These are phyloP conservation scores for Goffeauzyma gilvescens DNA, from an alignment of 768 basidiomycete genomes.

Conservation along the genomic window DNA sequence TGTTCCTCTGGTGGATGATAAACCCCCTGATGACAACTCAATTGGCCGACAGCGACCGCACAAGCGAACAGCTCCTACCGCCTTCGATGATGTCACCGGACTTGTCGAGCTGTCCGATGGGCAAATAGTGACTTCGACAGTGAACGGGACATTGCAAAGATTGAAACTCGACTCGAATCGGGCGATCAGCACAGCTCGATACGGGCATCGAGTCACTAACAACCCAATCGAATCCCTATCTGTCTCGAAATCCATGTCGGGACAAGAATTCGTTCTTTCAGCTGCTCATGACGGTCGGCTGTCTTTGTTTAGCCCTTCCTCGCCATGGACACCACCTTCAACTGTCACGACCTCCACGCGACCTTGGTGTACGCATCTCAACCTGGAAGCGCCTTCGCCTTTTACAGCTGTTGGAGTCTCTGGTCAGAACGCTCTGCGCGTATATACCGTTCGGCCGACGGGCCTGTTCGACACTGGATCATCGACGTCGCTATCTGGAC, in stretches of 20 bases:
- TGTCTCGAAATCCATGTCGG: background rate
- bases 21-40: background rate
- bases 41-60: background rate
- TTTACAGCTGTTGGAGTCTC: conserved; percentile 7
- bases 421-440: background rate
- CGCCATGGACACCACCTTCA: conserved; percentile 4
- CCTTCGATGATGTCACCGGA: conserved; percentile 10
- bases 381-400: background rate
- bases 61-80: background rate
- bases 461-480: background rate
- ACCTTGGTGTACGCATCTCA: conserved; percentile 3
- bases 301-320: conserved; percentile 1
- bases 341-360: conserved; percentile 1
- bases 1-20: background rate
- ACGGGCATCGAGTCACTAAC: background rate
- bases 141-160: conserved; percentile 2
- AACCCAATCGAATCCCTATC: conserved; percentile 4
- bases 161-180: background rate
- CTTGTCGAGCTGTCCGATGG: background rate
- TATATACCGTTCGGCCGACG: background rate
- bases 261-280: background rate
- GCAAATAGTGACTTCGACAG: conserved; percentile 2
- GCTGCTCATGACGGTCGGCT: conserved; percentile 6
- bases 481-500: background rate
- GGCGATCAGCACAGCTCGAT: conserved; percentile 2